Evolutionary conservation across 805 yeast species (phyloP).

Genomic region (Zygoascus tannicola): DNA sequence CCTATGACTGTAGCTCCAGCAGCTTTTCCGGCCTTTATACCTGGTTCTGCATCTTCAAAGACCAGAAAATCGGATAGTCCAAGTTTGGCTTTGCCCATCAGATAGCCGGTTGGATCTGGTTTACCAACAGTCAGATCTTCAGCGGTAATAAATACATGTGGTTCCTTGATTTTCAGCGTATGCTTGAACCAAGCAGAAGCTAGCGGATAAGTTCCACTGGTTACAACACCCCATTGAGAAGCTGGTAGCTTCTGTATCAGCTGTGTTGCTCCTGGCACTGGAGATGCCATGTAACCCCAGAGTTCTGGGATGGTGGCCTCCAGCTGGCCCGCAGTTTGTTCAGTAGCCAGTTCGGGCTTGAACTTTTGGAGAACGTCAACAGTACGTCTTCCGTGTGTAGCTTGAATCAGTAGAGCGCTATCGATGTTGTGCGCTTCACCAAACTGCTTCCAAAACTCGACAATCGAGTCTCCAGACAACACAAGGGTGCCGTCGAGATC

Average conservation of each 20-base stretch:
- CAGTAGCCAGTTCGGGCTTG: background rate
- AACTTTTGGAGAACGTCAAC: conserved; percentile 41
- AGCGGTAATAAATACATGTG: conserved; percentile 70
- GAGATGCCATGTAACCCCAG: conserved; percentile 40
- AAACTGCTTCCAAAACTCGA: conserved; percentile 66
- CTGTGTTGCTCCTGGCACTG: conserved; percentile 63
- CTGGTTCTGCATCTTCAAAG: conserved; percentile 83
- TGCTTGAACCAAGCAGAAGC: conserved; percentile 65
- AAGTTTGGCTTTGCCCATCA: conserved; percentile 27
- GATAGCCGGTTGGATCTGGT: conserved; percentile 78
- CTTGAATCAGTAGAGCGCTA: conserved; percentile 60
- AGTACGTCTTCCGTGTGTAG: conserved; percentile 75
- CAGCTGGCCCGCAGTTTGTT: background rate
- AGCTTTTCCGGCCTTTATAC: conserved; percentile 67
- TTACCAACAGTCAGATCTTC: conserved; percentile 68
- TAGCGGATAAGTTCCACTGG: conserved; percentile 66
- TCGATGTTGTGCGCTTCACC: conserved; percentile 57
- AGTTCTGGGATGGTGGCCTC: background rate
- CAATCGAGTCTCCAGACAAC: conserved; percentile 70
- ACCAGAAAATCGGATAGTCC: conserved; percentile 34
- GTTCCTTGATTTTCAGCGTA: conserved; percentile 43
- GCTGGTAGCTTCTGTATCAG: conserved; percentile 33
- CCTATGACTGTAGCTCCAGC: conserved; percentile 73
- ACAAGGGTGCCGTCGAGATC: conserved; percentile 82
- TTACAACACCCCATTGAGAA: conserved; percentile 68